Conservation (phyloP, 2,329 filamentous ascomycete species). For the Allantophomopsis cytisporea region DNA sequence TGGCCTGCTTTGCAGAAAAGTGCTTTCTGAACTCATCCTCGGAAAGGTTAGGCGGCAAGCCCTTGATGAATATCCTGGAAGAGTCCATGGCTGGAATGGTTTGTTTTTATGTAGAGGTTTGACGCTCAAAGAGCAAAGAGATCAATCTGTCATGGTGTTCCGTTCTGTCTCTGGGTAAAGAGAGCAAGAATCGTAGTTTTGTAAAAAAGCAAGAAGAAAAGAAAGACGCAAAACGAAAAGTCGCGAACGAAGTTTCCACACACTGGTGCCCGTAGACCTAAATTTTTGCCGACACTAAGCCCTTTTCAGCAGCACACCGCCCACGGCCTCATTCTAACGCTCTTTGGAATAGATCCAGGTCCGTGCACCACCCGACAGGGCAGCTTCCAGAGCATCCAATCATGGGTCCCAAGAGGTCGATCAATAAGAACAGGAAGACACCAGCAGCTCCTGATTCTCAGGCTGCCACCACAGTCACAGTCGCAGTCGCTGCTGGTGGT, state of each 20-base stretch:
- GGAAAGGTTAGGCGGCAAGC: conserved; percentile 72
- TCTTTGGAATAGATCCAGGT: no score
- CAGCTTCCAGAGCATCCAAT: no score
- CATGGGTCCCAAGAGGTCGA: no score
- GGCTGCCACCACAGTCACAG: neutral
- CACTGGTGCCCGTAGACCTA: no score
- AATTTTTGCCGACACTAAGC: no score
- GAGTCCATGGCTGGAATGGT: conserved; percentile 16
- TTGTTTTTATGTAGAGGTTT: neutral
- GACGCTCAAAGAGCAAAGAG: neutral
- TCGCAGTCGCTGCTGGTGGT: neutral
- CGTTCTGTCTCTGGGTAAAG: neutral
- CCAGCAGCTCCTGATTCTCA: neutral
- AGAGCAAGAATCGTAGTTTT: no score
- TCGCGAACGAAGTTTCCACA: no score
- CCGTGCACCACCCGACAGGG: no score
- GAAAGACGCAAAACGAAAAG: no score
- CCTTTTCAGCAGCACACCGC: no score
- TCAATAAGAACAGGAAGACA: neutral
- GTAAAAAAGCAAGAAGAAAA: no score
- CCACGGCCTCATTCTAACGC: no score
- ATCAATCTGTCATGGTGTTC: neutral
- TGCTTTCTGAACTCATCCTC: conserved; percentile 82
- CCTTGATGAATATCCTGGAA: conserved; percentile 67
- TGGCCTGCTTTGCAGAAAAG: conserved; percentile 61